phyloP scores from a whole-genome alignment of 176 grass and related monocot genomes.

The Triticum dicoccoides region DNA sequence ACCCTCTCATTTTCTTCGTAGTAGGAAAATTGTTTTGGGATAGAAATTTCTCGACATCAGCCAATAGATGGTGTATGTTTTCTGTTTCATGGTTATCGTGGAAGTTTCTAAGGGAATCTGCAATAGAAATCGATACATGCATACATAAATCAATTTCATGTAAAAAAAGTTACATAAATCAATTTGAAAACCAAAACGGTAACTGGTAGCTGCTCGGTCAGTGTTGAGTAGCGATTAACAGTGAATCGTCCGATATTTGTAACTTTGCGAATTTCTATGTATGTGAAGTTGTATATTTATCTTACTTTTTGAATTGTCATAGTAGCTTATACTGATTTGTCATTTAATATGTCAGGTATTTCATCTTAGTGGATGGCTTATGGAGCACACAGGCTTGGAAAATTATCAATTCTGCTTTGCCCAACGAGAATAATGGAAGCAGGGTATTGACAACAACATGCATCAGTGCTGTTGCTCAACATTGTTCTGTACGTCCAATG shows the following conservation, averaged over 20 bases:
- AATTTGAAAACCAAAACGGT: background rate
- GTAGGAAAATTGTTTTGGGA: too few relatives aligned
- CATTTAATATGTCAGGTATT: background rate
- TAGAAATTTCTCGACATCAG: too few relatives aligned
- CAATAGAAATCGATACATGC: background rate
- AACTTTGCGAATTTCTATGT: background rate
- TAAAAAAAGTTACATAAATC: background rate
- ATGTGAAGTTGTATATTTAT: background rate
- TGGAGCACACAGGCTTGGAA: background rate
- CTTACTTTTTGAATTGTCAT: background rate
- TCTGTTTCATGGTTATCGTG: too few relatives aligned
- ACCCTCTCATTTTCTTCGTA: too few relatives aligned
- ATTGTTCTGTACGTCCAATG: background rate
- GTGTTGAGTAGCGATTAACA: background rate
- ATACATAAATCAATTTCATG: background rate
- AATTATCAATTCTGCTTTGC: background rate
- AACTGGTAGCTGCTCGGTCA: background rate
- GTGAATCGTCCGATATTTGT: background rate
- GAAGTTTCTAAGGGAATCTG: too few relatives aligned
- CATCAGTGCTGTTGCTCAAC: background rate
- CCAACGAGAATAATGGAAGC: background rate
- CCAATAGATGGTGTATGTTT: too few relatives aligned
- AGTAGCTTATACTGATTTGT: background rate
- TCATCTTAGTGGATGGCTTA: background rate
- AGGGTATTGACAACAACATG: background rate